phyloP scores from a whole-genome alignment of 495 filamentous ascomycete genomes.

The Acidiella bohemica region DNA sequence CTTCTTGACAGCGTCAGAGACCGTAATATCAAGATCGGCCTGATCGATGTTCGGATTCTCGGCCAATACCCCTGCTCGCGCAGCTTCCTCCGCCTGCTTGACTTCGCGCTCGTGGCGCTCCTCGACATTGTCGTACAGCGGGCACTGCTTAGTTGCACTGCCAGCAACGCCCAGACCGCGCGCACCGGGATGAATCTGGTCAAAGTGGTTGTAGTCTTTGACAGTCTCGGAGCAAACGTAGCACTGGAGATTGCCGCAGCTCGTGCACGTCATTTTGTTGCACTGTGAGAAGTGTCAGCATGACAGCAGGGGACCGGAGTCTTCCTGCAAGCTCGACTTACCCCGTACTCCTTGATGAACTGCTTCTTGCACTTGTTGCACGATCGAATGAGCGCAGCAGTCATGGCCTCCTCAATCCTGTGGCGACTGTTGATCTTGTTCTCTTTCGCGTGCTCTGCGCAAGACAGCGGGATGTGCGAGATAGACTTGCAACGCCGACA shows the following conservation, averaged over 20 bases:
- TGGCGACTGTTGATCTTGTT: conserved; percentile 47
- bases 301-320: no score
- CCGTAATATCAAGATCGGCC: conserved; percentile 43
- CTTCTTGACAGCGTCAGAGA: conserved; percentile 40
- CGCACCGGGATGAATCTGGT: conserved; percentile 34
- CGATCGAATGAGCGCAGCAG: conserved; percentile 56
- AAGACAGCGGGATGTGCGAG: conserved; percentile 62
- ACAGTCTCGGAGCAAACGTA: conserved; percentile 57
- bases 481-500: conserved; percentile 61
- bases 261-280: conserved; percentile 66
- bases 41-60: conserved; percentile 48
- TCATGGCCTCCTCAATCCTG: conserved; percentile 71
- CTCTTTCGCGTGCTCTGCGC: conserved; percentile 52
- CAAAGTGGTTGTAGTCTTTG: conserved; percentile 37
- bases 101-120: conserved; percentile 54
- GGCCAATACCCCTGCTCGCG: conserved; percentile 40
- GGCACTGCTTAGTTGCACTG: conserved; percentile 38
- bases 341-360: conserved; percentile 64
- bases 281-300: no score
- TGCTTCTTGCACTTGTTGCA: conserved; percentile 44
- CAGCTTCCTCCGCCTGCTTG: conserved; percentile 45
- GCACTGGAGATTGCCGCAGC: conserved; percentile 48
- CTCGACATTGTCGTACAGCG: conserved; percentile 49
- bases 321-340: no score
- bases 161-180: neutral